A percentile compares a stretch with the other conserved stretches of the same genome.
Conservation (phyloP, 2,329 filamentous ascomycete species). For the Fusarium oxysporum region DNA sequence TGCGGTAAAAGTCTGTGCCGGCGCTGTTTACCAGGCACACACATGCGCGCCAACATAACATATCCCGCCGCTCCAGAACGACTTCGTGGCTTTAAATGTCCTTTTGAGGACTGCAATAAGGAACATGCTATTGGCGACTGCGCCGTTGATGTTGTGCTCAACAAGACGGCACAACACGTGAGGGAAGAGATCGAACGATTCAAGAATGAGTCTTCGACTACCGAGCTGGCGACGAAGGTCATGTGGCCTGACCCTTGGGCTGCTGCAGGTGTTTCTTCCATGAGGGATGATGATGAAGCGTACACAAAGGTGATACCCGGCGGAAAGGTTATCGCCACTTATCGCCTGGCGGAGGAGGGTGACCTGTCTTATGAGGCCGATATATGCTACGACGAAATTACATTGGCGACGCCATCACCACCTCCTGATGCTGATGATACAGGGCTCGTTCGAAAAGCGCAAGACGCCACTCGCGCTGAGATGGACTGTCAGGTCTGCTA, state of each 20-base stretch:
- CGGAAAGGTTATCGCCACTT: conserved; percentile 74
- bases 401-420: conserved; percentile 26
- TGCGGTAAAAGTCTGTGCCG: conserved; percentile 85
- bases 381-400: conserved; percentile 58
- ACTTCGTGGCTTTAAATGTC: conserved; percentile 78
- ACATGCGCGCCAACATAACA: conserved; percentile 76
- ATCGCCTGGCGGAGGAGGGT: conserved; percentile 71
- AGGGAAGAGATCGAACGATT: conserved; percentile 63
- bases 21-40: conserved; percentile 75
- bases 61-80: conserved; percentile 79
- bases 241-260: conserved; percentile 53
- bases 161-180: conserved; percentile 74
- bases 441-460: conserved; percentile 63
- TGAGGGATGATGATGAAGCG: conserved; percentile 49
- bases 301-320: conserved; percentile 59
- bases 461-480: conserved; percentile 73
- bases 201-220: conserved; percentile 44
- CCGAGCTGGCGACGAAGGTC: conserved; percentile 53
- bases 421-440: conserved; percentile 48
- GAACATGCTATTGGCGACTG: conserved; percentile 85
- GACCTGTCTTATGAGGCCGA: conserved; percentile 68
- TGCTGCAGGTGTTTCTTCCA: conserved; percentile 55
- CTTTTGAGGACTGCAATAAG: conserved; percentile 71
- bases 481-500: conserved; percentile 93
- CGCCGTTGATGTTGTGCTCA: conserved; percentile 78